A percentile compares a stretch with the other conserved stretches of the same genome.
Evolutionary conservation across 495 filamentous ascomycete genomes (phyloP).

Genomic region (Aspergillus haitiensis): DNA sequence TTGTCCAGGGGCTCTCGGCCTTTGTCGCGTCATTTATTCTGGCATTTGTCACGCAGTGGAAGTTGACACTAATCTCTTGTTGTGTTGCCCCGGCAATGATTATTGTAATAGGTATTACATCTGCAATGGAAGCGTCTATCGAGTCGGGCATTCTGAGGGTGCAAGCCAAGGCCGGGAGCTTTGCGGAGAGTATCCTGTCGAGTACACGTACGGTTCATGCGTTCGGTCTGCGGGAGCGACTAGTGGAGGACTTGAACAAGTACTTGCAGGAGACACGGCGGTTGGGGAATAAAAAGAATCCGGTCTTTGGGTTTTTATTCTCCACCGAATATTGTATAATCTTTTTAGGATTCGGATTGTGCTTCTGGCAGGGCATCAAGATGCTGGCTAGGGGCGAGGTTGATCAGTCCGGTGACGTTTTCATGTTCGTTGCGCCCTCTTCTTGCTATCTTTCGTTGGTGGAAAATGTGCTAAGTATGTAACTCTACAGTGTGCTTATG

Average conservation of each 20-base stretch:
- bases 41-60: slow-evolving; percentile 35
- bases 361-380: slow-evolving; percentile 29
- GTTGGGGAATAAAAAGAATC: background rate
- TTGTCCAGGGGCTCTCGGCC: slow-evolving; percentile 27
- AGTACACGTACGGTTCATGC: slow-evolving; percentile 19
- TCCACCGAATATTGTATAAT: slow-evolving; percentile 17
- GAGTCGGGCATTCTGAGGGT: background rate
- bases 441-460: background rate
- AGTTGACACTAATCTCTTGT: slow-evolving; percentile 28
- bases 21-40: slow-evolving; percentile 37
- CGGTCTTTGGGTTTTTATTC: slow-evolving; percentile 13
- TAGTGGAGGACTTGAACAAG: slow-evolving; percentile 15
- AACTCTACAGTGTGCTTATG: slow-evolving; percentile 1
- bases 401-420: slow-evolving; percentile 61
- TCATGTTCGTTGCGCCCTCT: background rate
- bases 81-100: slow-evolving; percentile 18
- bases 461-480: too few species aligned
- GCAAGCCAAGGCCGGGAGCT: slow-evolving; percentile 15
- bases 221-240: slow-evolving; percentile 14
- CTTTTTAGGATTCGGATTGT: slow-evolving; percentile 22
- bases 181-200: slow-evolving; percentile 24
- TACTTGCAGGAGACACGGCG: slow-evolving; percentile 4
- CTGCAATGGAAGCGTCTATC: background rate
- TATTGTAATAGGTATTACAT: background rate
- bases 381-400: slow-evolving; percentile 75